Evolutionary conservation across 2,329 filamentous ascomycete species (phyloP).

Genomic region (Grosmannia clavigera): DNA sequence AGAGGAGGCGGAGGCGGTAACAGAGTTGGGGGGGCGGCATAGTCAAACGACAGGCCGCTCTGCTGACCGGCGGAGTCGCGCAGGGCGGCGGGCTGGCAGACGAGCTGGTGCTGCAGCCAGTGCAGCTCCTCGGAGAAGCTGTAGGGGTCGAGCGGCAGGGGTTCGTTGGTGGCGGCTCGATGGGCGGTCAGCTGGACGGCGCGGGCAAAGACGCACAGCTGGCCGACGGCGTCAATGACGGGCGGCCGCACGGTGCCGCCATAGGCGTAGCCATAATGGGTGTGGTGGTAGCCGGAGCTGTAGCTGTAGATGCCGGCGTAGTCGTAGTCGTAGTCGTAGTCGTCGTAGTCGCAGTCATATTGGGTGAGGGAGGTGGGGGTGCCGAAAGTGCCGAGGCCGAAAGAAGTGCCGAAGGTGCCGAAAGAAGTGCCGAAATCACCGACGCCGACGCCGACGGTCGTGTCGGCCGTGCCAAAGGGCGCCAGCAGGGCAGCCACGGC

Average conservation of each 20-base stretch:
- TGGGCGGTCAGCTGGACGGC: slow-evolving; percentile 14
- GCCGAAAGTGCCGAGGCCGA: not conserved
- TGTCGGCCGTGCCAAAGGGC: slow-evolving; percentile 1
- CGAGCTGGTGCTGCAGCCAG: slow-evolving; percentile 17
- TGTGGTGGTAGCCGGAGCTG: slow-evolving; percentile 2
- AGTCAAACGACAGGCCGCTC: not conserved
- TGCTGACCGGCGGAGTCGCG: slow-evolving; percentile 9
- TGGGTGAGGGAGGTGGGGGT: not conserved
- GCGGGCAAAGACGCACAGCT: slow-evolving; percentile 16
- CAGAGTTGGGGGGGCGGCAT: not conserved
- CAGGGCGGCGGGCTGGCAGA: slow-evolving; percentile 17
- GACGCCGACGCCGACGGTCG: not conserved
- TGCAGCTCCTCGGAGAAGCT: slow-evolving; percentile 21
- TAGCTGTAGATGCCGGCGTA: not conserved
- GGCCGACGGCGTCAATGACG: slow-evolving; percentile 15
- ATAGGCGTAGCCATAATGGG: not conserved
- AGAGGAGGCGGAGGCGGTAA: not conserved
- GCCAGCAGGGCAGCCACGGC: slow-evolving; percentile 14
- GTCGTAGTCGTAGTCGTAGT: not conserved
- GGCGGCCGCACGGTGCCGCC: slow-evolving; percentile 9
- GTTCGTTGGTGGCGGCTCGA: slow-evolving; percentile 6
- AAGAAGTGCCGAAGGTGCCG: not conserved
- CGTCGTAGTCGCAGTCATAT: not conserved
- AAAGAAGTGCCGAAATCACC: not conserved
- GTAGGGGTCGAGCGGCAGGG: slow-evolving; percentile 17